A percentile compares a stretch with the other conserved stretches of the same genome.
These are phyloP conservation scores for Metschnikowia sp. DNA, from an alignment of 805 yeast species.

Conservation along the genomic window DNA sequence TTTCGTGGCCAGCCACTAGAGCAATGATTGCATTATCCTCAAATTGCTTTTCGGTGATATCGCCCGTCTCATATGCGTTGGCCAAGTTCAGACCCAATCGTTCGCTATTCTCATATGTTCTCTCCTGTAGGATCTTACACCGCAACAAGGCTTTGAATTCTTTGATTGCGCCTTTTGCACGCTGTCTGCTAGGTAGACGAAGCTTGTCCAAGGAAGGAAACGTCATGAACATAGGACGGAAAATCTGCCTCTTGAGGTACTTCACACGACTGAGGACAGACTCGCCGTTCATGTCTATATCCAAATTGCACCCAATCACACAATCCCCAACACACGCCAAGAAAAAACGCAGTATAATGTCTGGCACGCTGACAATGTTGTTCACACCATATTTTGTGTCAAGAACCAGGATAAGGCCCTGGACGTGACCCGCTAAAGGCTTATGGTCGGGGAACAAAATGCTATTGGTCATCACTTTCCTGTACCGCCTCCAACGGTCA, in stretches of 20 bases:
- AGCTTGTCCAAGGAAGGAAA: conserved; percentile 53
- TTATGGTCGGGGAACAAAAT: conserved; percentile 46
- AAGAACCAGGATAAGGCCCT: conserved; percentile 25
- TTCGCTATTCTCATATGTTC: conserved; percentile 34
- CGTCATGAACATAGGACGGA: conserved; percentile 50
- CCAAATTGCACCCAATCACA: conserved; percentile 48
- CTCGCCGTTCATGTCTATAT: conserved; percentile 30
- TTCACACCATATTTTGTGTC: conserved; percentile 14
- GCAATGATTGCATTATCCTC: conserved; percentile 53
- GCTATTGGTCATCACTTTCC: conserved; percentile 44
- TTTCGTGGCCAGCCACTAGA: conserved; percentile 62
- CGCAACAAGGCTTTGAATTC: conserved; percentile 18
- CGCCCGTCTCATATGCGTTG: conserved; percentile 34
- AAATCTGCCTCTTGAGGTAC: conserved; percentile 49
- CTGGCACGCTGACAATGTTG: conserved; percentile 21
- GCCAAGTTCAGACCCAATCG: conserved; percentile 28
- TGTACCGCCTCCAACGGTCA: conserved; percentile 45
- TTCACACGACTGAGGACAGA: conserved; percentile 40
- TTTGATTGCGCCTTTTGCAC: conserved; percentile 38
- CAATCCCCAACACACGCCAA: conserved; percentile 50
- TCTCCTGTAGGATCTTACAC: conserved; percentile 21
- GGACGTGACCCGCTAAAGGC: conserved; percentile 39
- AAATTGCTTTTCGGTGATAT: conserved; percentile 44
- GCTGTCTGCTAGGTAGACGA: conserved; percentile 46
- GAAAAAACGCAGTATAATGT: conserved; percentile 44